Evolutionary conservation across 2,329 filamentous ascomycete genomes (phyloP).

Genomic region (Pseudogymnoascus sp.): DNA sequence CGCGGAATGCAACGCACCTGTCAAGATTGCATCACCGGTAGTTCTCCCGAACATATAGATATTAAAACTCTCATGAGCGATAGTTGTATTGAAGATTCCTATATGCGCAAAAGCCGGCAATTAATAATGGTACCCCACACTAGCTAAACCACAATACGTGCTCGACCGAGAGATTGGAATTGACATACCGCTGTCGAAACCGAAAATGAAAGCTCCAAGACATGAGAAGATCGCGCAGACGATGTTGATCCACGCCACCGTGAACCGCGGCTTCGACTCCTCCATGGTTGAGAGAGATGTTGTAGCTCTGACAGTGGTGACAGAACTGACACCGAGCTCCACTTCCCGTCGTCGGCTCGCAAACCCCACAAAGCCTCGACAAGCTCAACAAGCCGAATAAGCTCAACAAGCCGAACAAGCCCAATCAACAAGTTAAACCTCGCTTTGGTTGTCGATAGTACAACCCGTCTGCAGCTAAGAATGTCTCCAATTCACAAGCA

Average conservation of each 20-base stretch:
- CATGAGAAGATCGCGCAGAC: conserved; percentile 12
- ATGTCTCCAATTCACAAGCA: not conserved
- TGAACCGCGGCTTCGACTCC: conserved; percentile 11
- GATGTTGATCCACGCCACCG: conserved; percentile 13
- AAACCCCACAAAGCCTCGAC: not conserved
- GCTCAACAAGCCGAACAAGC: not conserved
- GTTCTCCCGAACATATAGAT: conserved; percentile 30
- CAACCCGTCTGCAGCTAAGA: not conserved
- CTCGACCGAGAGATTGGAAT: not conserved
- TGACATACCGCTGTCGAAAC: conserved; percentile 2
- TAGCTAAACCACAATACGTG: not conserved
- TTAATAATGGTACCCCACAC: not conserved
- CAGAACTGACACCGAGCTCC: not conserved
- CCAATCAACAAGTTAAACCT: not conserved
- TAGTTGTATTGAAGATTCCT: conserved; percentile 31
- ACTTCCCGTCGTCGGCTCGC: not conserved
- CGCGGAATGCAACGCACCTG: conserved; percentile 15
- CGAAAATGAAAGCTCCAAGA: conserved; percentile 8
- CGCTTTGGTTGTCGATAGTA: not conserved
- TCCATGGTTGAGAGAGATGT: not conserved
- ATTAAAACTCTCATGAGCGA: conserved; percentile 31
- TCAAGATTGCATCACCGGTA: conserved; percentile 25
- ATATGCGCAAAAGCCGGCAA: not conserved
- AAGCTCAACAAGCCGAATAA: not conserved
- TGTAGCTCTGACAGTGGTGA: not conserved